Conservation (phyloP, 2,329 filamentous ascomycete genomes). For the Leptodontidium sp. region DNA sequence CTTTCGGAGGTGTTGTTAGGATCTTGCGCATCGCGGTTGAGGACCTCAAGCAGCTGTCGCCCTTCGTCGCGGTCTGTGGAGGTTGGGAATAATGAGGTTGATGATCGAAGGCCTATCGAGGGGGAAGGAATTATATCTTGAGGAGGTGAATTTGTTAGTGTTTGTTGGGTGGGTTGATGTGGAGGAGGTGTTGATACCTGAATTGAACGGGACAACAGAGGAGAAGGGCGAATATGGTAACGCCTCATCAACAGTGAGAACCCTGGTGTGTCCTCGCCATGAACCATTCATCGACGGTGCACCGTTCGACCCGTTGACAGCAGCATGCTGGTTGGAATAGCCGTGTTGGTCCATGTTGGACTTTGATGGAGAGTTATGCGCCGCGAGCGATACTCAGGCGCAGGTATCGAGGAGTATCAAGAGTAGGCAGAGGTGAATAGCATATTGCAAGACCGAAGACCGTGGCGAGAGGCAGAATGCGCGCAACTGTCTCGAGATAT, state of each 20-base stretch:
- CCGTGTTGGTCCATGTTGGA: conserved; percentile 42
- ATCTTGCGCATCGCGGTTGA: conserved; percentile 75
- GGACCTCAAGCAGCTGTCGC: conserved; percentile 64
- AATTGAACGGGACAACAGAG: conserved; percentile 80
- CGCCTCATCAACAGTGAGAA: conserved; percentile 76
- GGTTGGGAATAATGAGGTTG: conserved; percentile 58
- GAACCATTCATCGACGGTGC: conserved; percentile 28
- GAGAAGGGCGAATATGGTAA: conserved; percentile 85
- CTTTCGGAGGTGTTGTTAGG: conserved; percentile 67
- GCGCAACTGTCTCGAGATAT: conserved; percentile 12
- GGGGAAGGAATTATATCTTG: conserved; percentile 73
- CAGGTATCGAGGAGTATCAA: not conserved
- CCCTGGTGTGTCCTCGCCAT: conserved; percentile 44
- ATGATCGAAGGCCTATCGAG: conserved; percentile 62
- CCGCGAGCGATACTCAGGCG: not conserved
- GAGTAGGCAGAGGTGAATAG: not conserved
- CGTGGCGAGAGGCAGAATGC: not conserved
- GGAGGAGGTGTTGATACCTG: conserved; percentile 57
- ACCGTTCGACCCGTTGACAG: conserved; percentile 36
- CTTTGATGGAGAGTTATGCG: conserved; percentile 15
- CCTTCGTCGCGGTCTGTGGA: conserved; percentile 61
- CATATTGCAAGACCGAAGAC: conserved; percentile 19
- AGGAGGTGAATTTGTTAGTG: conserved; percentile 35
- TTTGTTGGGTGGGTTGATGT: conserved; percentile 1
- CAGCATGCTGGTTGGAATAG: conserved; percentile 37